phyloP scores from a whole-genome alignment of 495 filamentous ascomycete species.

The Talaromyces borbonicus region DNA sequence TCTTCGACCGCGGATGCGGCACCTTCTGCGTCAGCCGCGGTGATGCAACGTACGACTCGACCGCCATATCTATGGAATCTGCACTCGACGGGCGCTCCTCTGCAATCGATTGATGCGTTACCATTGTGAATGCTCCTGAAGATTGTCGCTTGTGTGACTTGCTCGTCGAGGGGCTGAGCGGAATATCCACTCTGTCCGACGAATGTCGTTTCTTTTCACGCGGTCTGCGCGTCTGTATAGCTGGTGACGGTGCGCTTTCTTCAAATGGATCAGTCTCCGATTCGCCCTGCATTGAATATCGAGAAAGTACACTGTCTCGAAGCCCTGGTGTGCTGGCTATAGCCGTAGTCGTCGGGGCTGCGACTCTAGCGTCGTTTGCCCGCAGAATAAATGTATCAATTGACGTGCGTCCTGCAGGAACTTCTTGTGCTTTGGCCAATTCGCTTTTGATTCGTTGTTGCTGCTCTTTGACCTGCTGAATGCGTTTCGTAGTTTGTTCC shows the following conservation, averaged over 20 bases:
- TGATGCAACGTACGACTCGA: slow-evolving; percentile 74
- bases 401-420: slow-evolving; percentile 6
- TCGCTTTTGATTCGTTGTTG: slow-evolving; percentile 37
- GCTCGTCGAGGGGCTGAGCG: slow-evolving; percentile 19
- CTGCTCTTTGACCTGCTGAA: slow-evolving; percentile 43
- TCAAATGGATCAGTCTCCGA: slow-evolving; percentile 25
- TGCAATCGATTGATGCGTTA: slow-evolving; percentile 17
- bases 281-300: slow-evolving; percentile 10
- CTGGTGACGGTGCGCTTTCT: slow-evolving; percentile 61
- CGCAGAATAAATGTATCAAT: slow-evolving; percentile 21
- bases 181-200: slow-evolving; percentile 29
- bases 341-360: too few relatives aligned
- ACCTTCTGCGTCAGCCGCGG: slow-evolving; percentile 82
- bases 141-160: slow-evolving; percentile 32
- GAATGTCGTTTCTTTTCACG: slow-evolving; percentile 39
- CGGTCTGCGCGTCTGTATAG: slow-evolving; percentile 43
- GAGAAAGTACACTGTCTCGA: slow-evolving; percentile 12
- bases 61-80: slow-evolving; percentile 82
- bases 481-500: slow-evolving; percentile 38
- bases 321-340: too few relatives aligned
- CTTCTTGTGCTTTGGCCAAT: slow-evolving; percentile 20
- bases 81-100: slow-evolving; percentile 58
- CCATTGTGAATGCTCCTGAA: slow-evolving; percentile 23
- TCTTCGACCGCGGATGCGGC: slow-evolving; percentile 70
- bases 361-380: slow-evolving; percentile 23